phyloP scores from a whole-genome alignment of 306 rosid species.

The Sophora flavescens region DNA sequence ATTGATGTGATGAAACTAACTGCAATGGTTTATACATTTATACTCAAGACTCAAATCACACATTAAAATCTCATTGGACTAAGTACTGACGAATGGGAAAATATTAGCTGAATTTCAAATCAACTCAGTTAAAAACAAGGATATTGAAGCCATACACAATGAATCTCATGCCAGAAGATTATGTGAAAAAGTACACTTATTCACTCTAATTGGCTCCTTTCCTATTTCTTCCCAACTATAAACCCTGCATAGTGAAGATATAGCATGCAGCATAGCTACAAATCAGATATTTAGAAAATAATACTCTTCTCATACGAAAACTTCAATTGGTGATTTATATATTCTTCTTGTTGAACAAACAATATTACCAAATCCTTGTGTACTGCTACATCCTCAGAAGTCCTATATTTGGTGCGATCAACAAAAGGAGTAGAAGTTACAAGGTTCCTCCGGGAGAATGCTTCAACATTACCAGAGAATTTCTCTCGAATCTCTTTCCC shows the following conservation, averaged over 20 bases:
- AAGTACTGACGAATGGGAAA: not conserved
- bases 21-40: not conserved
- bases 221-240: conserved; percentile 8
- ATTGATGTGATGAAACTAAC: conserved; percentile 9
- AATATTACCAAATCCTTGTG: conserved; percentile 75
- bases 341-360: conserved; percentile 31
- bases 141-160: not conserved
- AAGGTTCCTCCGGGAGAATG: conserved; percentile 72
- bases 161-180: not conserved
- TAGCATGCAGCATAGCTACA: not conserved
- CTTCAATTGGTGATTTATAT: conserved; percentile 14
- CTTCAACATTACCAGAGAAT: conserved; percentile 90
- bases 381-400: conserved; percentile 63
- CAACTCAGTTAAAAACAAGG: not conserved
- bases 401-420: conserved; percentile 69
- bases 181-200: not conserved
- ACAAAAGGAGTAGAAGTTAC: conserved; percentile 69
- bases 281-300: conserved; percentile 13
- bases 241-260: not conserved
- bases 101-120: not conserved
- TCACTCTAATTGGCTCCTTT: not conserved
- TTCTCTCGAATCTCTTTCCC: conserved; percentile 91
- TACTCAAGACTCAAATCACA: not conserved
- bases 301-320: not conserved
- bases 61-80: not conserved